Percentiles rank a stretch among this genome's conserved stretches.
These are phyloP conservation scores for Pleomassaria siparia DNA, from an alignment of 2,329 filamentous ascomycete genomes.

Conservation along the genomic window DNA sequence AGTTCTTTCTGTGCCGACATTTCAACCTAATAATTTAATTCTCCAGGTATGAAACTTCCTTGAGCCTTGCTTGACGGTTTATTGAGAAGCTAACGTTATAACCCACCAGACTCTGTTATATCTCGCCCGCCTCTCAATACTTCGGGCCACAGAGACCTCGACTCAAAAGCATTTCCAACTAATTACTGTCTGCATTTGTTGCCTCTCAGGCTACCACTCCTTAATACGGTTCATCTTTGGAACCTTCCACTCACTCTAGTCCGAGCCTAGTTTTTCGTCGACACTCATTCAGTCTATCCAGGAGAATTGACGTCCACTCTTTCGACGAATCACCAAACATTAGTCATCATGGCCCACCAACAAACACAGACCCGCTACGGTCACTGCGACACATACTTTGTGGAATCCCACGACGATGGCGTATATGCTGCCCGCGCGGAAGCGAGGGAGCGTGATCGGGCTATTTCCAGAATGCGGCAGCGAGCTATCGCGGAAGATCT, in stretches of 20 bases:
- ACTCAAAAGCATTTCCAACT: conserved; percentile 55
- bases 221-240: conserved; percentile 45
- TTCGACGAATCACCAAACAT: conserved; percentile 38
- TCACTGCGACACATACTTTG: conserved; percentile 69
- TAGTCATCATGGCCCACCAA: conserved; percentile 58
- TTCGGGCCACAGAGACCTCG: conserved; percentile 40
- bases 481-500: conserved; percentile 87
- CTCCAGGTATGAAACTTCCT: conserved; percentile 44
- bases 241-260: conserved; percentile 46
- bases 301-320: conserved; percentile 52
- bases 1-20: conserved; percentile 34
- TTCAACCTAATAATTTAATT: conserved; percentile 52
- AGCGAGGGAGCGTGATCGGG: conserved; percentile 73
- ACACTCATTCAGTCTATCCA: conserved; percentile 43
- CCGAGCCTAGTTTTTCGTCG: conserved; percentile 18
- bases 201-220: conserved; percentile 54
- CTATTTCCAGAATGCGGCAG: conserved; percentile 79
- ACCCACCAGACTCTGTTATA: conserved; percentile 40
- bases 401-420: conserved; percentile 61
- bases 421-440: conserved; percentile 61
- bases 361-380: conserved; percentile 57
- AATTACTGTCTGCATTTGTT: conserved; percentile 56
- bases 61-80: conserved; percentile 20
- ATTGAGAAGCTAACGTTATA: conserved; percentile 17
- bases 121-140: conserved; percentile 40